Base-by-base conservation (phyloP, 2,329 filamentous ascomycete species). In the Drechslera avenae region DNA sequence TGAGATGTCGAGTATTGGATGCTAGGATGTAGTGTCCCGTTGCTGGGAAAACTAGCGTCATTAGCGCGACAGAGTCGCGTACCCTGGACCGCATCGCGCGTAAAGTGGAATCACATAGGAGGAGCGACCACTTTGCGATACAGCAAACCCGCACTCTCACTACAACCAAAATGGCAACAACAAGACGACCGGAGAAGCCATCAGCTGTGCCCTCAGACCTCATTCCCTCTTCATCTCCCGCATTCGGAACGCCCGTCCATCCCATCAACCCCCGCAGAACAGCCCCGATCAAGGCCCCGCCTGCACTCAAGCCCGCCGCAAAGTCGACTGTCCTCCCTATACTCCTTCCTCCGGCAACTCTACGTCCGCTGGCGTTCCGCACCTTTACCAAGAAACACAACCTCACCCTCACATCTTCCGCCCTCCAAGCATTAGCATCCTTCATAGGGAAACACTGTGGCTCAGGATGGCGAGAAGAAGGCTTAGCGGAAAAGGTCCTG, bases 311-410 rank as follows among this genome's bases (percentile, higher is more conserved):
- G 59, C 81, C 86, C 10, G 80, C 81, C 3, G 30, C 64, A 18
- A 81, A 79, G 53, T 73, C 80, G 5, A 82, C 86, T 5, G 89
- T 97, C 39, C 81, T 99, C 1, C 91, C 94, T 3, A 94, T 99
- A 50, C 81, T 96, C 30, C 86, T 99, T 4, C 92, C 93, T 3
- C 89, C 92, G 0, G 85, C 91, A 8, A 95, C 90, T 0, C 78
- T 99, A 33, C 83, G 95, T 56, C 93, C 94, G 2, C 81, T 97
- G 16, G 95, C 94, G 7, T 97, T 99, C 69, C 86, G 94, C 39
- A 95, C 90, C 0, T 96, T 99, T 61, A 99, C 94, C 2, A 97
- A 97, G 75, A 99, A 97, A 69, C 91, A 99, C 76, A 95, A 93
- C 63, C 80, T 99, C 48, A 97, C 92, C 0, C 84, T 99, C 45